Percentiles rank a stretch among this genome's conserved stretches.
These are phyloP conservation scores for Sphaerulina vaccinii DNA, from an alignment of 2,329 filamentous ascomycete species.

Conservation along the genomic window DNA sequence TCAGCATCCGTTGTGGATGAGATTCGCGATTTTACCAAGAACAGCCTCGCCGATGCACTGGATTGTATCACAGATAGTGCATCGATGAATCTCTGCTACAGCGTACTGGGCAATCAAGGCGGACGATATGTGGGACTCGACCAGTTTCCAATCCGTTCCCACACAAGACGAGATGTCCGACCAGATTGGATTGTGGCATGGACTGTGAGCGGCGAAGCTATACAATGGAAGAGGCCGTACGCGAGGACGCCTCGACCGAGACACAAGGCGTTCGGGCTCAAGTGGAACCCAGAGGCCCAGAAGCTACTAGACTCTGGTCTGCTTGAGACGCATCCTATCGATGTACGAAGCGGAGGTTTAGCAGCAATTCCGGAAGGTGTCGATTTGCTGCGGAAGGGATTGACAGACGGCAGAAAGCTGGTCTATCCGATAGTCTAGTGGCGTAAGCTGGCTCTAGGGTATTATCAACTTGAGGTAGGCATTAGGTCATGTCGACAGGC, in stretches of 20 bases:
- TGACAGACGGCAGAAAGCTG: conserved; percentile 21
- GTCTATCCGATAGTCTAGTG: conserved; percentile 20
- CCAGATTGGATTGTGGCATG: conserved; percentile 26
- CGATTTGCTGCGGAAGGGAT: conserved; percentile 20
- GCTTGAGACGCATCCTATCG: conserved; percentile 20
- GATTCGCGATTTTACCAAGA: conserved; percentile 17
- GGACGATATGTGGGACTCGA: conserved; percentile 24
- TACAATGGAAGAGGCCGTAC: conserved; percentile 22
- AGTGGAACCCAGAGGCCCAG: conserved; percentile 22
- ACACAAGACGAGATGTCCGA: conserved; percentile 21
- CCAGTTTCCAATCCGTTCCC: conserved; percentile 23
- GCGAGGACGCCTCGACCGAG: conserved; percentile 17
- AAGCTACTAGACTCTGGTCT: conserved; percentile 17
- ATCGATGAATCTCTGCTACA: conserved; percentile 25
- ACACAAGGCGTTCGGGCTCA: conserved; percentile 17
- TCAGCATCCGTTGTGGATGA: conserved; percentile 17
- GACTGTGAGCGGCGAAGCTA: conserved; percentile 22
- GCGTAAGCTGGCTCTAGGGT: too few species aligned
- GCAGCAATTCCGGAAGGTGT: conserved; percentile 18
- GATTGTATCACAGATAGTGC: conserved; percentile 24
- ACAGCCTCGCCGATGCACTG: conserved; percentile 14
- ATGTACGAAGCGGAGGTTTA: conserved; percentile 19
- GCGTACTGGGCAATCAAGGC: conserved; percentile 19
- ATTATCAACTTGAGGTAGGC: too few species aligned
- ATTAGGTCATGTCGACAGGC: too few species aligned